Percentiles rank a stretch among this genome's conserved stretches.
These are phyloP conservation scores for Pterocarpus macrocarpus DNA, from an alignment of 306 rosid species.

Conservation along the genomic window DNA sequence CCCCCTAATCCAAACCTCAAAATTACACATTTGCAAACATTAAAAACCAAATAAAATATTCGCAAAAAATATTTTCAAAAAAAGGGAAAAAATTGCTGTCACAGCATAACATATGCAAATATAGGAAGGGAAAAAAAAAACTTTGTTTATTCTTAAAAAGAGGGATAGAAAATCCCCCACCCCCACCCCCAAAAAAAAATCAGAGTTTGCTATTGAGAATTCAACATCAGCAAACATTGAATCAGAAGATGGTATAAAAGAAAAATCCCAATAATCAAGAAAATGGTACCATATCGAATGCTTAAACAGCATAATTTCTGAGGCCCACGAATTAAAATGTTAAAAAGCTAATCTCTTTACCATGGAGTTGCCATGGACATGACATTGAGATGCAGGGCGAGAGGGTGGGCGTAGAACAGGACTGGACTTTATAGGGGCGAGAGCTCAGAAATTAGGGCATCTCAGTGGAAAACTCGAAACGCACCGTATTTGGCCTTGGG, in stretches of 20 bases:
- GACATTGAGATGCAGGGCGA: neutral
- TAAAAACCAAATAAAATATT: neutral
- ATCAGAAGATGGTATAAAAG: neutral
- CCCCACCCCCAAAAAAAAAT: too few relatives aligned
- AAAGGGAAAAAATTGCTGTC: neutral
- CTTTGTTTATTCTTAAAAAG: neutral
- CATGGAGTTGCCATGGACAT: neutral
- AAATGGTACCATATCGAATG: neutral
- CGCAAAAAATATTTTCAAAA: too few relatives aligned
- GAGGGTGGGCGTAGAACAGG: neutral
- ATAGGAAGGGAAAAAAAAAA: neutral
- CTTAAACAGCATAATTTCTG: neutral
- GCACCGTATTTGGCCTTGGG: neutral
- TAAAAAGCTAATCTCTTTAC: neutral
- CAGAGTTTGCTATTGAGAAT: neutral
- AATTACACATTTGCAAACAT: neutral
- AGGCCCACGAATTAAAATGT: neutral
- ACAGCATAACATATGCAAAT: neutral
- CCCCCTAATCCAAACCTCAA: neutral
- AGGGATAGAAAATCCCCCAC: neutral
- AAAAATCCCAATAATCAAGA: neutral
- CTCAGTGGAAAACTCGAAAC: neutral
- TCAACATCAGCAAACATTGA: neutral
- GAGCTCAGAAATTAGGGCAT: slow-evolving; percentile 53
- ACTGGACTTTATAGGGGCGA: slow-evolving; percentile 41